Conservation (phyloP, 2,329 filamentous ascomycete genomes). For the Pestalotiopsis fici region DNA sequence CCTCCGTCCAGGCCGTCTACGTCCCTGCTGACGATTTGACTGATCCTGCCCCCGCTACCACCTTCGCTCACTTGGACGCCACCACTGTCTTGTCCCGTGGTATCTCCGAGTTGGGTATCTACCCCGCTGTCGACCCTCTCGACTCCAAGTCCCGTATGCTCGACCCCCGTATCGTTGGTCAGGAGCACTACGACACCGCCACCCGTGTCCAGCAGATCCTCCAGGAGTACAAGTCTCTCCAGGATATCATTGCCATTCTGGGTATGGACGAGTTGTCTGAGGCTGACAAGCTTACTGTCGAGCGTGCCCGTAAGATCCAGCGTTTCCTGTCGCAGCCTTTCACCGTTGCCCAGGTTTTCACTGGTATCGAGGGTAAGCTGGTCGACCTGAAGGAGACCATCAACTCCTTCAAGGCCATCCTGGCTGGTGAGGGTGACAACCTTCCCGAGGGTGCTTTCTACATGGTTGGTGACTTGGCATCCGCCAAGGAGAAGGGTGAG, state of each 20-base stretch:
- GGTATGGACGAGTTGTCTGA: conserved; percentile 99
- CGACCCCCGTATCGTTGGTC: conserved; percentile 95
- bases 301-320: conserved; percentile 99
- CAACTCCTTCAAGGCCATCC: conserved; percentile 93
- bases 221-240: conserved; percentile 99
- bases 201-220: conserved; percentile 98
- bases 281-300: conserved; percentile 98
- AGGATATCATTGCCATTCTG: conserved; percentile 99
- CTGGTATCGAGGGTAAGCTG: conserved; percentile 91
- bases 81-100: conserved; percentile 99
- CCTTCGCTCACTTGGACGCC: conserved; percentile 99
- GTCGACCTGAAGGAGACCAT: conserved; percentile 99
- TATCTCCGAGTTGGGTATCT: conserved; percentile 99
- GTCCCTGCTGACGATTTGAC: conserved; percentile 99
- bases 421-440: conserved; percentile 92
- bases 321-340: conserved; percentile 99
- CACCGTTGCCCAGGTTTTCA: conserved; percentile 83
- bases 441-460: conserved; percentile 94
- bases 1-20: conserved; percentile 99
- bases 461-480: conserved; percentile 97
- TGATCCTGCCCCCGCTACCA: conserved; percentile 98
- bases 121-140: conserved; percentile 98
- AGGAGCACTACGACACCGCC: conserved; percentile 96
- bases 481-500: conserved; percentile 94
- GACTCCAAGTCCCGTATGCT: conserved; percentile 99